Evolutionary conservation across 352 stramenopile species (phyloP).

Genomic region (Phytophthora constricta): DNA sequence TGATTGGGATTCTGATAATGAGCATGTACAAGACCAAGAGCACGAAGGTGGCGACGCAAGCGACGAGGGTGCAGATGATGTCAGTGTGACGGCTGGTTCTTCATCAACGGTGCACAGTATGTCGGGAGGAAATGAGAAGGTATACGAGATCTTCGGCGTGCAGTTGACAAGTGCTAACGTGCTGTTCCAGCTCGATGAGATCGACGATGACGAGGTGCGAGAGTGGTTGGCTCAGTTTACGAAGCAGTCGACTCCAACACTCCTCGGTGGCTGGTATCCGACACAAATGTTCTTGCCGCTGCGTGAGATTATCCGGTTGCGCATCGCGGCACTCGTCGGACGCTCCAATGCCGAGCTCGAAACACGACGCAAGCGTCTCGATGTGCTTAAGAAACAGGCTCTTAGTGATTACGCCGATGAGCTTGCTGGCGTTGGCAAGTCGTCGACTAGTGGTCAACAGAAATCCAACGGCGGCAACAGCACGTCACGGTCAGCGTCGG

Average conservation of each 20-base stretch:
- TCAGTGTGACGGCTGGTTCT: constrained; percentile 12
- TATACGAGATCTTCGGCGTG: constrained; percentile 77
- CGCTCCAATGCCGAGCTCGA: constrained; percentile 75
- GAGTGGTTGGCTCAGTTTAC: constrained; percentile 62
- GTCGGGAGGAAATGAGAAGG: constrained; percentile 32
- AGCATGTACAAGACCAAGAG: constrained; percentile 43
- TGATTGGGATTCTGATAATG: constrained; percentile 60
- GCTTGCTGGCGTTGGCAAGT: constrained; percentile 27
- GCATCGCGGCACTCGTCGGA: constrained; percentile 74
- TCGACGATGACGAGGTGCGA: constrained; percentile 69
- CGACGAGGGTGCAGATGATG: constrained; percentile 37
- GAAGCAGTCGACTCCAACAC: constrained; percentile 49
- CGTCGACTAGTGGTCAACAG: constrained; percentile 18
- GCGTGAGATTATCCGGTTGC: constrained; percentile 78
- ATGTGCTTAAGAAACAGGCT: constrained; percentile 77
- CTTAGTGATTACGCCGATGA: constrained; percentile 64
- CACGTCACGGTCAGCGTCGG: constrained; percentile 6
- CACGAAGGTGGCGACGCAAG: constrained; percentile 21
- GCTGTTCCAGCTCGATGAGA: constrained; percentile 77
- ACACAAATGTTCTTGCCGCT: constrained; percentile 82
- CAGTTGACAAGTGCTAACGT: constrained; percentile 76
- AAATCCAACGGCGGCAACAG: constrained; percentile 22
- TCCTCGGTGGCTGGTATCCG: constrained; percentile 81
- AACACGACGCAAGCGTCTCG: constrained; percentile 66
- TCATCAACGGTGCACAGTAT: not conserved